These are phyloP conservation scores for Harrya chromipes DNA, from an alignment of 768 basidiomycete genomes.

Conservation along the genomic window DNA sequence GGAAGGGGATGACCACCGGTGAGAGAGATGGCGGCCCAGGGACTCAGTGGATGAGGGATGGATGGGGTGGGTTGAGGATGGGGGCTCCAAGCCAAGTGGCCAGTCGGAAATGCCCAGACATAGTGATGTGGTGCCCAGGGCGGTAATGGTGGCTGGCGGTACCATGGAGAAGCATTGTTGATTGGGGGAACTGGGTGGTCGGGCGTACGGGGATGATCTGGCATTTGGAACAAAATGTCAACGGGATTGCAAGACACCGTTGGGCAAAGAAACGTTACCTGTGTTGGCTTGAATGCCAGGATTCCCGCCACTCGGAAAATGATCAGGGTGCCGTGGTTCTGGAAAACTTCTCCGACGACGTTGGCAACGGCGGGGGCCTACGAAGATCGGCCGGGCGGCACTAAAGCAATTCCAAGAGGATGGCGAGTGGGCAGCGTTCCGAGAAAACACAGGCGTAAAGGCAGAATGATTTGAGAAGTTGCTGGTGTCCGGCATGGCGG, in stretches of 20 bases:
- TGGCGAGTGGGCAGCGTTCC: background rate
- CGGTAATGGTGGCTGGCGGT: conserved; percentile 4
- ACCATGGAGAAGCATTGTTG: conserved; percentile 2
- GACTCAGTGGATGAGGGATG: conserved; percentile 4
- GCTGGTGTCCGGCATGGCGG: conserved; percentile 4
- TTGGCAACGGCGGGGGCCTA: conserved; percentile 5
- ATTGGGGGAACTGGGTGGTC: background rate
- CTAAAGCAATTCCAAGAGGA: conserved; percentile 1
- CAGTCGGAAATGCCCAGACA: conserved; percentile 24
- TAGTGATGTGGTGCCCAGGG: conserved; percentile 19
- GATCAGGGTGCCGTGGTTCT: conserved; percentile 9
- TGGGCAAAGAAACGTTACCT: conserved; percentile 12
- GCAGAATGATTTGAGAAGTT: conserved; percentile 15
- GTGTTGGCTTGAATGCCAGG: conserved; percentile 15
- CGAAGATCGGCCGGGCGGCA: conserved; percentile 11
- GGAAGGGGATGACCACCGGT: conserved; percentile 26
- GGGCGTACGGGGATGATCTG: conserved; percentile 3
- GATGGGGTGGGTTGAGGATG: conserved; percentile 16
- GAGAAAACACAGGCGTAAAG: conserved; percentile 22
- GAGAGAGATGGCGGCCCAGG: conserved; percentile 14
- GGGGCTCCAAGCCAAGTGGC: conserved; percentile 27
- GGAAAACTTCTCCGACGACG: conserved; percentile 7
- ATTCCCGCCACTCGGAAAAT: conserved; percentile 19
- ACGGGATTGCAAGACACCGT: background rate
- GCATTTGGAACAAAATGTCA: conserved; percentile 5